Percentiles rank a stretch among this genome's conserved stretches.
Evolutionary conservation across 192 early-diverging fungal genomes (phyloP).

Genomic region (Podila clonocystis): DNA sequence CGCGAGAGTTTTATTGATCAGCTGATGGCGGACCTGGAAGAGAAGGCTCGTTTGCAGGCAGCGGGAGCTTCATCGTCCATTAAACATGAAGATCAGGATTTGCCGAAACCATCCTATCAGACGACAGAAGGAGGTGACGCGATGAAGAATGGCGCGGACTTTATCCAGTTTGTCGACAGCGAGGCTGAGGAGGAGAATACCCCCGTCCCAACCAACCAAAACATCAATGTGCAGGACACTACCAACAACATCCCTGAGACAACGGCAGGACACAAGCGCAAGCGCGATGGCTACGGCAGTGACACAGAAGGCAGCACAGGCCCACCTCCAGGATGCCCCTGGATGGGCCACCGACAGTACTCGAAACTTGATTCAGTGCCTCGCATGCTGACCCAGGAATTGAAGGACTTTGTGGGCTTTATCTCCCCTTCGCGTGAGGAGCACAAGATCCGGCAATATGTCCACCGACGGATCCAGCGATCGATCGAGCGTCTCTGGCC

Average conservation of each 20-base stretch:
- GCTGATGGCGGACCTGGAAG: not conserved
- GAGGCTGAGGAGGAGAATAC: conserved; percentile 5
- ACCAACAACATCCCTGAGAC: too few relatives aligned
- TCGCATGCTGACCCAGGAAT: conserved; percentile 65
- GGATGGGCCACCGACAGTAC: conserved; percentile 33
- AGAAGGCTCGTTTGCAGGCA: too few relatives aligned
- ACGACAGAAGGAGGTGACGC: conserved; percentile 4
- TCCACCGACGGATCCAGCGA: conserved; percentile 70
- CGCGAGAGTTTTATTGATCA: not conserved
- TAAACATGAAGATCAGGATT: not conserved
- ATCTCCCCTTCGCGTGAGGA: conserved; percentile 87
- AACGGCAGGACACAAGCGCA: not conserved
- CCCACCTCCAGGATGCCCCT: conserved; percentile 12
- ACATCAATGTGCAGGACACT: too few relatives aligned
- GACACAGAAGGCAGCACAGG: not conserved
- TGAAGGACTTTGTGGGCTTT: conserved; percentile 80
- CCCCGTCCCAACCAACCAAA: too few relatives aligned
- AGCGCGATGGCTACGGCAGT: not conserved
- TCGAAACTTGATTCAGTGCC: conserved; percentile 3
- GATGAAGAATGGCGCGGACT: conserved; percentile 23
- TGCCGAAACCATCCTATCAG: not conserved
- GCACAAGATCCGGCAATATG: conserved; percentile 76
- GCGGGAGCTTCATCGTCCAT: not conserved
- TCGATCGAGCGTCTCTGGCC: conserved; percentile 58
- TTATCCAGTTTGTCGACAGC: conserved; percentile 22